Evolutionary conservation across 2,329 filamentous ascomycete genomes (phyloP), one percentile per base, ranked within the genome.

Genomic region (Cytospora piceae): DNA sequence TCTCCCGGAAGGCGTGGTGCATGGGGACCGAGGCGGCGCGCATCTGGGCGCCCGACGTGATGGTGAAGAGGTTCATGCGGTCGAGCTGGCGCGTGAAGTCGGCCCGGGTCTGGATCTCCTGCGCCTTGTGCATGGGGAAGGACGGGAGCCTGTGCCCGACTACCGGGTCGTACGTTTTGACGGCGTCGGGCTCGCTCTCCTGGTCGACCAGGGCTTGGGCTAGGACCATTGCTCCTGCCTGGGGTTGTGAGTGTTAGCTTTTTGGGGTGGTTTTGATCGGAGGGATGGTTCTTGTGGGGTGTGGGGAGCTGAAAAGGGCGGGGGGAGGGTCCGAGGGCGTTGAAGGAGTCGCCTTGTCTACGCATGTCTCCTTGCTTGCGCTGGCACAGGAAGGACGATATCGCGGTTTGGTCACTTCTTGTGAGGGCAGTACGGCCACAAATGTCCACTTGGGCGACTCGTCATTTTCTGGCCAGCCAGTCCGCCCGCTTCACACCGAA

Each of bases 11-110:
- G 0, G 95, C 95, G 58, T 88, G 88, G 77, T 96, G 93, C 95
- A 99, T 99, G 2, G 95, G 95, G 31, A 99, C 94, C 1, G 90
- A 94, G 76, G 96, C 94, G 1, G 95, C 95, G 56, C 95, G 88
- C 9, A 99, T 95, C 75, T 91, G 90, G 20, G 94, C 93, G 51
- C 86, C 85, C 65, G 89, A 92, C 67, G 96, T 94, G 73, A 99
- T 98, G 69, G 92, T 95, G 79, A 98, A 97, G 66, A 99, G 87
- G 75, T 98, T 98, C 67, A 95, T 86, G 69, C 95, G 92, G 78
- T 99, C 95, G 74, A 98, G 94, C 67, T 88, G 85, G 70, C 95
- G 89, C 72, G 98, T 94, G 76, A 98, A 99, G 77, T 99, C 95
- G 66, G 93, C 90, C 61, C 95, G 86, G 17, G 95, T 98, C 94